Base-by-base conservation (phyloP, 2,329 filamentous ascomycete genomes). In the Calonectria multiphialidica region DNA sequence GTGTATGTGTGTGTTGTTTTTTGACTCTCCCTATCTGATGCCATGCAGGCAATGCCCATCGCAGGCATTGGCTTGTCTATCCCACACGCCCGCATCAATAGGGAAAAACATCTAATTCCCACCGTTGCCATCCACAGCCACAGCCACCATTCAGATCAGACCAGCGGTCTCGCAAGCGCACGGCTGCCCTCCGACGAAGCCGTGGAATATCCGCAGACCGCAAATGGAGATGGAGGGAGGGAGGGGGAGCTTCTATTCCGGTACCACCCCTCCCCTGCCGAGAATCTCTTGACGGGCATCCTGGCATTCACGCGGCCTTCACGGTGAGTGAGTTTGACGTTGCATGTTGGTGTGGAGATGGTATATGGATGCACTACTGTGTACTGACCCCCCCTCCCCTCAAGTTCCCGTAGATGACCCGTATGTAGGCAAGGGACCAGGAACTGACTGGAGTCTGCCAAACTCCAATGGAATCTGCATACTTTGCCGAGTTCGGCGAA, bases 371-470 rank as follows among this genome's bases (percentile, higher is more conserved):
- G 13, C 33, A n/a, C 53, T 57, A 57, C 53, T 35, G 21, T 37
- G 15, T 25, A 28, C n/a, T 49, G n/a, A n/a, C n/a, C n/a, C n/a
- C n/a, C 53, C 37, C 33, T 12, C 18, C 33, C 16, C 33, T 59
- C 53, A 23, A 23, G 35, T 59, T 15, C 25, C 49, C 49, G 64
- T 40, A 50, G 35, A 64, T 72, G 68, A 75, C 70, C 73, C 68
- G 9, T 47, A 50, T 63, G 64, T 47, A 50, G 66, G 64, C 53
- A 65, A 78, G 74, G 75, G 72, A 75, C 69, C 74, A 77, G 76
- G 76, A 77, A 78, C 75, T 33, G 66, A n/a, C n/a, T n/a, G n/a
- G n/a, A 75, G 69, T 33, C 69, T 30, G 40, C 40, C 37, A 59
- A 21, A 21, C 45, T 18, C 6, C 18, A 10, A 57, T 18, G 18